Evolutionary conservation across 768 basidiomycete species (phyloP).

Genomic region (Flagelloscypha sp.): DNA sequence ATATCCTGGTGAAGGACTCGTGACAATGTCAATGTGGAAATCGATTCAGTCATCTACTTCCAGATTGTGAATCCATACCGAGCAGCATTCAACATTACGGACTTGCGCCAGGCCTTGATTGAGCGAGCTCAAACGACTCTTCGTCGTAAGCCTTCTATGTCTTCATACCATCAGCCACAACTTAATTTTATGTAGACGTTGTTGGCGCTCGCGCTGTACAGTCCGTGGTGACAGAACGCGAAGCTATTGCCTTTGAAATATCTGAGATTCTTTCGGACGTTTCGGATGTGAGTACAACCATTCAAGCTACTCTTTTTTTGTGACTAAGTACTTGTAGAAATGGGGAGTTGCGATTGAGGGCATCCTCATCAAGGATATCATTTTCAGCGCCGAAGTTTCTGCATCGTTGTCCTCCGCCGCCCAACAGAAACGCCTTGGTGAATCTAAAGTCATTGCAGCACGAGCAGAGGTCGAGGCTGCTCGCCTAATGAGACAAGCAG

Average conservation of each 20-base stretch:
- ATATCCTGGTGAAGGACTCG: slow-evolving; percentile 46
- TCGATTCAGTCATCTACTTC: slow-evolving; percentile 92
- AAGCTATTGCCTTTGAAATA: slow-evolving; percentile 93
- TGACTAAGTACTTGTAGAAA: too few relatives aligned
- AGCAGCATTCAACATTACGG: slow-evolving; percentile 87
- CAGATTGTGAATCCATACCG: slow-evolving; percentile 87
- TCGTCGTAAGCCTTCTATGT: too few relatives aligned
- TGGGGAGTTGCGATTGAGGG: slow-evolving; percentile 98
- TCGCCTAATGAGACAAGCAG: slow-evolving; percentile 92
- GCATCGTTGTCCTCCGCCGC: slow-evolving; percentile 91
- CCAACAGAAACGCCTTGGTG: slow-evolving; percentile 94
- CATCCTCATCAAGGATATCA: slow-evolving; percentile 91
- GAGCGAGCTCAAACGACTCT: slow-evolving; percentile 92
- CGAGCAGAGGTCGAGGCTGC: slow-evolving; percentile 94
- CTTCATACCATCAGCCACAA: too few relatives aligned
- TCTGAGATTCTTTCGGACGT: slow-evolving; percentile 92
- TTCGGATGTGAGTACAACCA: too few relatives aligned
- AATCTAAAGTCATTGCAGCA: slow-evolving; percentile 93
- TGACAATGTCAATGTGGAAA: slow-evolving; percentile 93
- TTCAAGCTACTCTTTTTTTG: too few relatives aligned
- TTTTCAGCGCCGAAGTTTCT: slow-evolving; percentile 86
- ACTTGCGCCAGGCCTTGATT: slow-evolving; percentile 77
- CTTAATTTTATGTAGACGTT: too few relatives aligned
- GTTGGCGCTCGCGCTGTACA: slow-evolving; percentile 95
- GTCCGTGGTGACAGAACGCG: slow-evolving; percentile 92